Evolutionary conservation across 2,329 filamentous ascomycete species (phyloP), one percentile per base, ranked within the genome.

Genomic region (Fusarium heterosporum): DNA sequence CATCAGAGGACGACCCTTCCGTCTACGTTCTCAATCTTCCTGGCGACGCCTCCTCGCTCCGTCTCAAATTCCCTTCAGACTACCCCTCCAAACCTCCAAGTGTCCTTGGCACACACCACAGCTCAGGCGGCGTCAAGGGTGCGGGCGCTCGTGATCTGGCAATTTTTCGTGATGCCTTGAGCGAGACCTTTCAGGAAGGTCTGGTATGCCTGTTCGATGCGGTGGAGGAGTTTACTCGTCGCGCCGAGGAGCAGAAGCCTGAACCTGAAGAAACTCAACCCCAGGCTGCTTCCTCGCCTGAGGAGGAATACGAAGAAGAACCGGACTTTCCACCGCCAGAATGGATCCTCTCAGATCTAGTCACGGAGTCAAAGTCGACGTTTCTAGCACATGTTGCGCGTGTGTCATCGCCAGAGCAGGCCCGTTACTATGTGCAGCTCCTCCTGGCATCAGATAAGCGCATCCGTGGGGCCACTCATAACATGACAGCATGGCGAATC

Each of bases 401-500:
- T 4, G 93, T 97, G 3, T 81, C 84, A 0, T 92, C 90, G 6
- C 87, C 92, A 1, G 81, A 84, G 1, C 87, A 96, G 77, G 95
- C 94, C 4, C 87, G 88, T 58, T 78, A 81, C 4, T 94, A 87
- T 73, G 80, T 98, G 2, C 83, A 87, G 41, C 89, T 96, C 76
- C 84, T 99, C 2, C 84, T 97, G 9, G 85, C 89, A 7, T 91
- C 89, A 10, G 93, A 98, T 78, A 93, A 91, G 79, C 93, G 92
- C 70, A 90, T 93, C 34, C 90, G 93, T n/a, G 83, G 85, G 45
- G 96, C 96, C 6, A 93, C 95, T 61, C 96, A 99, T 78, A 98
- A 98, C 77, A 97, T 99, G 75, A 94, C 91, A 19, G 95, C 95
- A 2, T 98, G 93, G 92, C 87, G 96, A 12, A 94, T 98, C 54